Percentiles rank a stretch among this genome's conserved stretches.
Conservation (phyloP, 331 rosid species). For the Ulmus americana region DNA sequence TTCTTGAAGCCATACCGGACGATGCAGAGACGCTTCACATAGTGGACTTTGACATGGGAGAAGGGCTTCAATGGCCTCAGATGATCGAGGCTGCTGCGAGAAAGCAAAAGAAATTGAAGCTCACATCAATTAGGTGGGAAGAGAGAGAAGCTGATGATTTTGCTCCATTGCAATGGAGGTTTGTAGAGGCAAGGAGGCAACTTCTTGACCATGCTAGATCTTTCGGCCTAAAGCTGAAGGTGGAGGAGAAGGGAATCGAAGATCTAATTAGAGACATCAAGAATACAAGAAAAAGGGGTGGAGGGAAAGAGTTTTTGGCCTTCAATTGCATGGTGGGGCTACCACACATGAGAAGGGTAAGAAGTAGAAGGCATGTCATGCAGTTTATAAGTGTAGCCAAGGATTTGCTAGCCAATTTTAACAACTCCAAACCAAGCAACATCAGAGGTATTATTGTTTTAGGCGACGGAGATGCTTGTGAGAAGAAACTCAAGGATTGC, state of each 20-base stretch:
- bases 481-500: slow-evolving; percentile 20
- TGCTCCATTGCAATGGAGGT: slow-evolving; percentile 24
- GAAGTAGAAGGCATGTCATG: slow-evolving; percentile 29
- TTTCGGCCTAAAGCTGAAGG: slow-evolving; percentile 39
- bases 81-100: slow-evolving; percentile 38
- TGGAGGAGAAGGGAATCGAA: slow-evolving; percentile 44
- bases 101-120: slow-evolving; percentile 23
- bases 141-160: slow-evolving; percentile 10
- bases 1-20: slow-evolving; percentile 38
- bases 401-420: slow-evolving; percentile 31
- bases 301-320: slow-evolving; percentile 34
- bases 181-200: slow-evolving; percentile 34
- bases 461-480: slow-evolving; percentile 51
- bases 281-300: slow-evolving; percentile 30
- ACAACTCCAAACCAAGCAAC: background rate
- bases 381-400: slow-evolving; percentile 43
- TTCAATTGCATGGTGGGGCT: slow-evolving; percentile 46
- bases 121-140: slow-evolving; percentile 48
- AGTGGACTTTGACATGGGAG: slow-evolving; percentile 44
- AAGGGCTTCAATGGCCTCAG: slow-evolving; percentile 49
- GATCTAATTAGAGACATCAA: slow-evolving; percentile 38
- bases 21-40: slow-evolving; percentile 41
- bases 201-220: slow-evolving; percentile 39
- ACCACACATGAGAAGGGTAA: slow-evolving; percentile 40
- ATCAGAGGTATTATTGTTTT: slow-evolving; percentile 38